phyloP scores from a whole-genome alignment of 2,329 filamentous ascomycete genomes.

The Calonectria pteridis region DNA sequence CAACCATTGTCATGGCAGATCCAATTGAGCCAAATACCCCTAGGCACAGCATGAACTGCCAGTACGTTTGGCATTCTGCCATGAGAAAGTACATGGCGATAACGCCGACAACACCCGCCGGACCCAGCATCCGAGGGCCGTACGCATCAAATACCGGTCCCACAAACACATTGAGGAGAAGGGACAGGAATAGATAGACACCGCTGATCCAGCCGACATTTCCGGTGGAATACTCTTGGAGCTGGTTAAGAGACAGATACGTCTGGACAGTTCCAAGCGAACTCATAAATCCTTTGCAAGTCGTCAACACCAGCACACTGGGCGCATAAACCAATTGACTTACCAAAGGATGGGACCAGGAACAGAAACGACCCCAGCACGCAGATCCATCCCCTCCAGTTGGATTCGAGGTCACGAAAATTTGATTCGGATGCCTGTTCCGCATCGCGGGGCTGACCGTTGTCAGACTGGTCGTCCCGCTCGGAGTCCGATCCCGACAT shows the following conservation, averaged over 20 bases:
- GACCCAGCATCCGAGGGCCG: constrained; percentile 56
- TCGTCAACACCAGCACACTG: neutral
- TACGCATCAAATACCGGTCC: constrained; percentile 63
- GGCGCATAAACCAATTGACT: neutral
- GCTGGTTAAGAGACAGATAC: constrained; percentile 59
- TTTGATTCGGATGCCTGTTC: constrained; percentile 27
- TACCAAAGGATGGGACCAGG: constrained; percentile 42
- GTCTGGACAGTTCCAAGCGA: constrained; percentile 62
- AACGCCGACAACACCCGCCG: constrained; percentile 52
- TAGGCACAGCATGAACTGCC: constrained; percentile 61
- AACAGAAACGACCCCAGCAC: constrained; percentile 40
- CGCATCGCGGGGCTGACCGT: constrained; percentile 28
- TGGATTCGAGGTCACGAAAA: constrained; percentile 34
- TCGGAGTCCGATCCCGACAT: constrained; percentile 34
- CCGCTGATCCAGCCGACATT: constrained; percentile 65
- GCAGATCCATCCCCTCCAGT: constrained; percentile 38
- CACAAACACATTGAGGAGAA: constrained; percentile 60
- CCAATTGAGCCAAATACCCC: constrained; percentile 59
- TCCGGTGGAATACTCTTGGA: constrained; percentile 54
- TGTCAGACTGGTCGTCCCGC: constrained; percentile 9
- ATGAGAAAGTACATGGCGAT: constrained; percentile 58
- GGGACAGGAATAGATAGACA: constrained; percentile 57
- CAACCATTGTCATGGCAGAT: constrained; percentile 51
- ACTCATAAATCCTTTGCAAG: constrained; percentile 58
- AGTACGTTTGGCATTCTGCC: constrained; percentile 60